Base-by-base conservation (phyloP, 371 early-diverging fungal genomes). In the Rhizomucor pusillus region DNA sequence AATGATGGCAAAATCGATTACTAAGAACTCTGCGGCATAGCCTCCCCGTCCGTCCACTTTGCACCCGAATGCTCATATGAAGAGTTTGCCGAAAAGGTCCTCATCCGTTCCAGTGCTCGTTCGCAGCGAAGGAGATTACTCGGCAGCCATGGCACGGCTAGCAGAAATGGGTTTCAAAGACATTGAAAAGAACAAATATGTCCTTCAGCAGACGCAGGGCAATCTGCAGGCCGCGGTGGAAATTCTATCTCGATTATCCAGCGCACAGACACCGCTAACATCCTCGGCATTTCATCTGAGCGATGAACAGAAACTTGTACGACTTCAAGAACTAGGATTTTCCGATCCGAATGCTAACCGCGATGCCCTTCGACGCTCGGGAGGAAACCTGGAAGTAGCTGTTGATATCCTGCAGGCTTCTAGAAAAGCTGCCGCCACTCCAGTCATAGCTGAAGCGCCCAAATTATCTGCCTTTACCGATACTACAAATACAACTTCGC, bases 161-260 rank as follows among this genome's bases (percentile, higher is more conserved):
- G 77, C 73, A 16, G 86, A 88, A 29, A 85, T 94, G 90, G 95
- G 95, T 19, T 94, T 88, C 52, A 75, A 66, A 24, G 82, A 88
- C 52, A 79, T 79, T 0, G 61, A 67, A 11, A 75, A 70, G 53
- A 90, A 83, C 54, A 69, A 68, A 11, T 78, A 75, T 50, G 85
- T 86, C 3, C 71, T 90, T 36, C 63, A 70, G n/a, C 73, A 79
- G 40, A 82, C 88, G n/a, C 79, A 84, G 24, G 94, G 94, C 24
- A 82, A 82, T 44, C 56, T 94, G 10, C 83, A 86, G 18, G 71
- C 75, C 11, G 88, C 93, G 7, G 73, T 92, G 23, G 90, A 89
- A 63, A 69, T 90, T 20, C 57, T 94, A 33, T 73, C 78, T 19
- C 66, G 77, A 24, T 60, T 74, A 2, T 64, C 72, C 29, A 67